phyloP scores from a whole-genome alignment of 1,284 basidiomycete genomes.

The Jaminaea rosea region DNA sequence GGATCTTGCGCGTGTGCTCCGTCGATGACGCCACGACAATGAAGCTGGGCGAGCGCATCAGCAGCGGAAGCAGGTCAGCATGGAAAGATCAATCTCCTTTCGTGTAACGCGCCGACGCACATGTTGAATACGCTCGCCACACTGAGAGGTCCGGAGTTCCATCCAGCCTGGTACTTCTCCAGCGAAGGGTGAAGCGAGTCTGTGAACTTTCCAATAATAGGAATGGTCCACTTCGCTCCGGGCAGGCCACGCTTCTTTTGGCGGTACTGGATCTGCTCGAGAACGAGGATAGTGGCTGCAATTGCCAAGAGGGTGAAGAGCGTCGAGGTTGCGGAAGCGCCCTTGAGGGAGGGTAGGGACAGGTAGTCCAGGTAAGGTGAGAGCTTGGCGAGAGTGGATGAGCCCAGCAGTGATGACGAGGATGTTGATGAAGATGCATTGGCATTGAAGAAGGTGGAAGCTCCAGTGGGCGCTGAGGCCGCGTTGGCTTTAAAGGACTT shows the following conservation, averaged over 20 bases:
- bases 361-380: constrained; percentile 1
- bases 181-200: constrained; percentile 43
- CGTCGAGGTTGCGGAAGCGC: constrained; percentile 7
- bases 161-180: constrained; percentile 44
- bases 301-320: constrained; percentile 30
- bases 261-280: constrained; percentile 36
- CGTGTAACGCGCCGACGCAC: constrained; percentile 10
- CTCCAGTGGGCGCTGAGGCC: not conserved
- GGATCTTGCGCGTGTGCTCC: constrained; percentile 44
- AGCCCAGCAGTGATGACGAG: not conserved
- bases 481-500: not conserved
- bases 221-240: constrained; percentile 44
- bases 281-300: constrained; percentile 24
- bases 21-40: constrained; percentile 45
- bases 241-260: constrained; percentile 38
- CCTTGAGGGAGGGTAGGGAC: not conserved
- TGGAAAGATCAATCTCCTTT: not conserved
- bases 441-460: not conserved
- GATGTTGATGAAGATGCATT: not conserved
- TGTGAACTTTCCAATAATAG: constrained; percentile 45
- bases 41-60: constrained; percentile 22
- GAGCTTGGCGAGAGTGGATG: too few species aligned
- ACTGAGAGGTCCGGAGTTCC: constrained; percentile 45
- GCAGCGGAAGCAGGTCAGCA: not conserved
- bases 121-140: constrained; percentile 46